Percentiles rank a stretch among this genome's conserved stretches.
phyloP scores from a whole-genome alignment of 805 yeast species.

The Candida endomychidarum region DNA sequence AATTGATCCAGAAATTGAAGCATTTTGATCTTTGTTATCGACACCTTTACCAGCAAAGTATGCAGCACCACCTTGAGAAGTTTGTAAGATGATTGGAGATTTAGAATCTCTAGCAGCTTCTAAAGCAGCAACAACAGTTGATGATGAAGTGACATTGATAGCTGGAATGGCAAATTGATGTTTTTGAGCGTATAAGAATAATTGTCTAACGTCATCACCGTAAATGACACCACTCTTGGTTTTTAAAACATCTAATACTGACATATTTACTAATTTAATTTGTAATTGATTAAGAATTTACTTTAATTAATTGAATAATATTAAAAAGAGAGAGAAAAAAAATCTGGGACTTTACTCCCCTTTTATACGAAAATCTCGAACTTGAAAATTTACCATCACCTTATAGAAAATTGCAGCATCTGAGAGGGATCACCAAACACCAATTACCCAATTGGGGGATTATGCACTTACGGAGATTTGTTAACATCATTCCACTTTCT shows the following conservation, averaged over 20 bases:
- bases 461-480: slow-evolving; percentile 5
- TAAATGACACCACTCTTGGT: slow-evolving; percentile 97
- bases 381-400: slow-evolving; percentile 8
- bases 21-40: slow-evolving; percentile 86
- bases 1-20: slow-evolving; percentile 90
- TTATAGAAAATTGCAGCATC: slow-evolving; percentile 6
- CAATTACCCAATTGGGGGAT: slow-evolving; percentile 3
- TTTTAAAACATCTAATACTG: slow-evolving; percentile 70
- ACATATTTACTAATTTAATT: slow-evolving; percentile 38
- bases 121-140: slow-evolving; percentile 68
- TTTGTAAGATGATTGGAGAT: slow-evolving; percentile 95
- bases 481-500: too few relatives aligned
- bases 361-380: slow-evolving; percentile 10
- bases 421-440: slow-evolving; percentile 5
- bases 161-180: slow-evolving; percentile 97
- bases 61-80: slow-evolving; percentile 99
- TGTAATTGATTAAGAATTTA: neutral
- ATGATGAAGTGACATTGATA: slow-evolving; percentile 95
- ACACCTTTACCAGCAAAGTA: slow-evolving; percentile 99
- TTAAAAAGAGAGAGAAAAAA: slow-evolving; percentile 4
- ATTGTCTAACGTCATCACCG: slow-evolving; percentile 90
- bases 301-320: neutral
- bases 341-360: slow-evolving; percentile 9
- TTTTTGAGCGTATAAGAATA: slow-evolving; percentile 90
- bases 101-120: slow-evolving; percentile 50